Evolutionary conservation across 352 stramenopile genomes (phyloP).

Genomic region (Phytophthora quininea): DNA sequence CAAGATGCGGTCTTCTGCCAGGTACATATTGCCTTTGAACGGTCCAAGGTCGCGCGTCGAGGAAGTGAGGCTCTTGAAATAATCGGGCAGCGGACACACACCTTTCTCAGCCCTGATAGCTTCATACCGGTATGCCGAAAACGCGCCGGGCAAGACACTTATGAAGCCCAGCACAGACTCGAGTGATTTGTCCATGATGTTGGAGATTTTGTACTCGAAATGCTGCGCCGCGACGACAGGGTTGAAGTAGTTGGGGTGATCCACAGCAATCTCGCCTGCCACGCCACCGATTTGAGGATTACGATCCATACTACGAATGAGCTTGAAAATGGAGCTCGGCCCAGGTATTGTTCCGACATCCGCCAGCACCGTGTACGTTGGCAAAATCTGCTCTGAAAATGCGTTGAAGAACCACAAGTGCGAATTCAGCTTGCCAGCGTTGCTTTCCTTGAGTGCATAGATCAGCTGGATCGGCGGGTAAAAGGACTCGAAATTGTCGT

Average conservation of each 20-base stretch:
- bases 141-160: conserved; percentile 47
- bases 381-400: conserved; percentile 59
- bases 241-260: conserved; percentile 56
- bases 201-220: conserved; percentile 67
- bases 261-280: conserved; percentile 49
- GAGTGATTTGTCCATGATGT: conserved; percentile 63
- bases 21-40: conserved; percentile 77
- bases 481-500: conserved; percentile 50
- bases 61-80: conserved; percentile 55
- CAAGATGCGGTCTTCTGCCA: conserved; percentile 70
- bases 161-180: conserved; percentile 62
- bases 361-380: conserved; percentile 55
- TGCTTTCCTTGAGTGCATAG: conserved; percentile 59
- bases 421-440: conserved; percentile 56
- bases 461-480: conserved; percentile 58
- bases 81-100: conserved; percentile 45
- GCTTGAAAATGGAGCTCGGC: conserved; percentile 43
- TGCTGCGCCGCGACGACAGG: conserved; percentile 48
- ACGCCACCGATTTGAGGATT: conserved; percentile 59
- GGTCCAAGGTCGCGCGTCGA: conserved; percentile 51
- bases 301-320: conserved; percentile 55
- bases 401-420: conserved; percentile 68
- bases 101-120: conserved; percentile 58
- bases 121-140: conserved; percentile 61
- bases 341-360: conserved; percentile 55